phyloP scores from a whole-genome alignment of 345 rosid genomes.

The Dimocarpus longan region DNA sequence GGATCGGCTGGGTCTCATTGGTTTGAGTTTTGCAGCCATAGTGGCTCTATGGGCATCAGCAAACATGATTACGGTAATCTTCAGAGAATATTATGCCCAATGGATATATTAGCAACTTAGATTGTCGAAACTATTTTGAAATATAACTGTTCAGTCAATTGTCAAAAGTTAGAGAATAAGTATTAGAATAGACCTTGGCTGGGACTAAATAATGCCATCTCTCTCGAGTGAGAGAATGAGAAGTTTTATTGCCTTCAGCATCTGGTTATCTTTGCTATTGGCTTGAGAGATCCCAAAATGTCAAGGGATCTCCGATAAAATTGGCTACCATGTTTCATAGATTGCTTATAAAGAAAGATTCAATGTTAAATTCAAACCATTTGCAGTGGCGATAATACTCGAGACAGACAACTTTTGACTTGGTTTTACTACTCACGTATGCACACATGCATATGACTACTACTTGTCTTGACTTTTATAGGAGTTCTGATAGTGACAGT shows the following conservation, averaged over 20 bases:
- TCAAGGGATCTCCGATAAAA: background rate
- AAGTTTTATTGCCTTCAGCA: background rate
- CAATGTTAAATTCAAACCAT: background rate
- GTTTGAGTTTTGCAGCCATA: conserved; percentile 75
- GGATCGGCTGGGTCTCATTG: conserved; percentile 74
- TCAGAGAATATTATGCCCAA: background rate
- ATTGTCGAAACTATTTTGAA: background rate
- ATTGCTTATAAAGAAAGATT: background rate
- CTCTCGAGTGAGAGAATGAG: background rate
- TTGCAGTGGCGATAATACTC: background rate
- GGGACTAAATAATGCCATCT: background rate
- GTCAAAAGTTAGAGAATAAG: background rate
- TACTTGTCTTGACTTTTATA: conserved; percentile 7
- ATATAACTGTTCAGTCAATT: background rate
- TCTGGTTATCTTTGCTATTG: background rate
- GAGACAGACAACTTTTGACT: background rate
- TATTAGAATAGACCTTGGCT: background rate
- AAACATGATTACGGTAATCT: conserved; percentile 61
- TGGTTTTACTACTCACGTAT: background rate
- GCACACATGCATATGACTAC: background rate
- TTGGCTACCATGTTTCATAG: background rate
- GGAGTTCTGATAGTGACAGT: conserved; percentile 13
- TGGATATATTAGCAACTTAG: background rate
- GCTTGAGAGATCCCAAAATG: background rate
- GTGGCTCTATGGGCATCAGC: conserved; percentile 79